phyloP scores from a whole-genome alignment of 768 basidiomycete species.

The Podaxis mareebaensis region DNA sequence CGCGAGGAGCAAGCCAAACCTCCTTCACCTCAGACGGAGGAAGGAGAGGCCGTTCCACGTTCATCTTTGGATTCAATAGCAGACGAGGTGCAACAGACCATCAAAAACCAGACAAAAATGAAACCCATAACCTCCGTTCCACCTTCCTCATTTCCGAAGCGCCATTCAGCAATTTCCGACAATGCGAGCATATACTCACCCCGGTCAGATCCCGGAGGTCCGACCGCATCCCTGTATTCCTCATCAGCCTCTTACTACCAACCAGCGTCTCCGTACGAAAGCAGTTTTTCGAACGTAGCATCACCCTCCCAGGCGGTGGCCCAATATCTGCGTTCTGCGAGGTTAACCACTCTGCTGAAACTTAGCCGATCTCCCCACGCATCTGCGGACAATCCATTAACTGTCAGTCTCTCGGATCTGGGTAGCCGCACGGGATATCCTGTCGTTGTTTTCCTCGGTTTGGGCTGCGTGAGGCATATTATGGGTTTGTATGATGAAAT shows the following conservation, averaged over 20 bases:
- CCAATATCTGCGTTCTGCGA: conserved; percentile 82
- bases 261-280: conserved; percentile 49
- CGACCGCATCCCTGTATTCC: conserved; percentile 50
- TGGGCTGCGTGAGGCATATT: conserved; percentile 93
- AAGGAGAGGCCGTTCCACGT: conserved; percentile 67
- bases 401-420: conserved; percentile 91
- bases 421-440: conserved; percentile 86
- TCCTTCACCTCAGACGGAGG: conserved; percentile 48
- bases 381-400: conserved; percentile 69
- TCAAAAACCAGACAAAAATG: conserved; percentile 56
- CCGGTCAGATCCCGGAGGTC: conserved; percentile 50
- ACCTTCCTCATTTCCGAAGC: conserved; percentile 45
- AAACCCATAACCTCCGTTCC: conserved; percentile 35
- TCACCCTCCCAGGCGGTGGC: conserved; percentile 70
- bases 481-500: conserved; percentile 97
- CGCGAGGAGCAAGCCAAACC: conserved; percentile 55
- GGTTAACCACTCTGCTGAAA: conserved; percentile 78
- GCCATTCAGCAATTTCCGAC: conserved; percentile 59
- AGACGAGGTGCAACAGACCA: conserved; percentile 73
- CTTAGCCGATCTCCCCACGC: conserved; percentile 82
- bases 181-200: conserved; percentile 54
- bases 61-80: conserved; percentile 89
- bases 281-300: conserved; percentile 39
- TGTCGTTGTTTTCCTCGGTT: conserved; percentile 87
- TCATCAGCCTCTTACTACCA: conserved; percentile 49